Percentiles rank a stretch among this genome's conserved stretches.
phyloP scores from a whole-genome alignment of 176 grass and related monocot genomes.

The Aegilops bicornis region DNA sequence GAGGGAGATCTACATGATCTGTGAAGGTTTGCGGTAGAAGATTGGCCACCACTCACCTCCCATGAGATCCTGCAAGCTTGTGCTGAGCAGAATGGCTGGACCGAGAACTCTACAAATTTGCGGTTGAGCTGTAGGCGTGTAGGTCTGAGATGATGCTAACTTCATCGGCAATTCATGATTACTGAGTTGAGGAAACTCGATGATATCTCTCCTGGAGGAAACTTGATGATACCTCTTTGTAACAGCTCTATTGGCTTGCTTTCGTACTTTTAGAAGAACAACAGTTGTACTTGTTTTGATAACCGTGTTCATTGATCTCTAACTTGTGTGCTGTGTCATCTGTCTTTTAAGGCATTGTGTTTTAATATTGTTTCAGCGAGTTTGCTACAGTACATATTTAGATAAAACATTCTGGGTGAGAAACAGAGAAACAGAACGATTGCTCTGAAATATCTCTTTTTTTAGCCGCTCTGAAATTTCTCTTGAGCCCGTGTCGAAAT shows the following conservation, averaged over 20 bases:
- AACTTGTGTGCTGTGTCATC: background rate
- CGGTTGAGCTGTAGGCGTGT: background rate
- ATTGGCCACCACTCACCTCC: background rate
- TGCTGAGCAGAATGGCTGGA: background rate
- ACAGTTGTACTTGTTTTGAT: background rate
- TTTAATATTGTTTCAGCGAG: no score
- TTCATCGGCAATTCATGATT: background rate
- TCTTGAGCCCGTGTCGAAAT: background rate
- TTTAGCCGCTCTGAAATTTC: background rate
- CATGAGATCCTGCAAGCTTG: background rate
- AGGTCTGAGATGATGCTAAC: background rate
- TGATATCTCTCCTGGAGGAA: background rate
- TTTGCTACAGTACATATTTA: no score
- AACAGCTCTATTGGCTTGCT: background rate
- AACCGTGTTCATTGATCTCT: background rate
- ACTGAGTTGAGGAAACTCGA: background rate
- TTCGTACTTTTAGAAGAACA: background rate
- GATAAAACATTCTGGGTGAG: no score
- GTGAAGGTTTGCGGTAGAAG: conserved; percentile 65
- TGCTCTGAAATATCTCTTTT: background rate
- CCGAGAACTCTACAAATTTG: background rate
- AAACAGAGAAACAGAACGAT: no score
- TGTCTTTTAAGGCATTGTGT: no score
- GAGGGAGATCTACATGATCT: conserved; percentile 92
- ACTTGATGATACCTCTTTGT: no score